Base-by-base conservation (phyloP, 352 stramenopile species). In the Globisporangium spiculum region DNA sequence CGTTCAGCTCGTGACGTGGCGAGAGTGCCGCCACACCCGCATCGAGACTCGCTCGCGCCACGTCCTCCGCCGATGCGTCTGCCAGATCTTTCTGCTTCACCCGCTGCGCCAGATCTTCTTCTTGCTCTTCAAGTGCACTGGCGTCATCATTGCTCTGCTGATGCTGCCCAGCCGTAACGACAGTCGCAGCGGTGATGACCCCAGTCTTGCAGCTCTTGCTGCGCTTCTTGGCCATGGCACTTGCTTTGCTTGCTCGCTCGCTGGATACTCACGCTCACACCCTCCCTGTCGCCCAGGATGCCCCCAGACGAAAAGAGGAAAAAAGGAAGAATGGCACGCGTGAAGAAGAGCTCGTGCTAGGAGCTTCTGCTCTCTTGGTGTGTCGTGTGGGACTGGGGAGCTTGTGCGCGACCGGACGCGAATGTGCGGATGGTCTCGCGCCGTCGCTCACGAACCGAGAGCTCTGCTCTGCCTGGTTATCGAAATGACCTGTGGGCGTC, bases 1-100 rank as follows among this genome's bases (percentile, higher is more conserved):
- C 81, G 22, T 36, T 58, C 71, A 74, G 50, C 61, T 92, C 10
- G 22, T 58, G 53, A 14, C 38, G 59, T 14, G 59, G 38, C 3
- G 59, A 63, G 20, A 63, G 57, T n/a, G 3, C 57, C n/a, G 34
- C n/a, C 59, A 54, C 59, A 24, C 41, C 59, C 24, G 59, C 59
- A 20, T 64, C 59, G 4, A 55, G 24, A 54, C 59, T 64, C 59
- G 59, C 59, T 6, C 38, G n/a, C 38, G 36, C 59, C 36, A 64
- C 38, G 20, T 64, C 59, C 38, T 41, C 59, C 12, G 59, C 38
- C 32, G 59, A 64, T 38, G 59, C 59, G 59, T 64, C 59, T 38
- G 59, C 59, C 10, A 64, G 38, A 14, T 64, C 59, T 16, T 64
- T 64, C 6, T 64, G 59, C 14, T 55, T 55, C 59, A 64, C 59